A percentile compares a stretch with the other conserved stretches of the same genome.
These are phyloP conservation scores for Penicillium vulpinum DNA, from an alignment of 2,329 filamentous ascomycete species.

Conservation along the genomic window DNA sequence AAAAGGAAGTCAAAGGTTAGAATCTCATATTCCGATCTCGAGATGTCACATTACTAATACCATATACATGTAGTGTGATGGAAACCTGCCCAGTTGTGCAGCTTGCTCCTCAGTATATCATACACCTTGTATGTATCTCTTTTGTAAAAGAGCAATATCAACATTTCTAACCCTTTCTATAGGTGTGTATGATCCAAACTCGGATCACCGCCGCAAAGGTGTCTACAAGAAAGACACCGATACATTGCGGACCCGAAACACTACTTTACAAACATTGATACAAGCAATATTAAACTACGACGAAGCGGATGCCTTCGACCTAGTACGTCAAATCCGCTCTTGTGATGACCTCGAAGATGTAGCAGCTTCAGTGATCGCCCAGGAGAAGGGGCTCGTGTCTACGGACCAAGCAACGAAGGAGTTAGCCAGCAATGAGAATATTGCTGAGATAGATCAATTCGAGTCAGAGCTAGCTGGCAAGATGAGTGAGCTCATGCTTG, in stretches of 20 bases:
- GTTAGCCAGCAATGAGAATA: conserved; percentile 39
- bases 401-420: conserved; percentile 35
- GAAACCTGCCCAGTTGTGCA: conserved; percentile 84
- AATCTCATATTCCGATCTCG: neutral
- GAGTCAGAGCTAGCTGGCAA: conserved; percentile 86
- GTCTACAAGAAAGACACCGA: conserved; percentile 95
- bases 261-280: conserved; percentile 87
- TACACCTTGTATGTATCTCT: conserved; percentile 39
- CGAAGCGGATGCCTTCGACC: conserved; percentile 77
- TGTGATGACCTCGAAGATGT: conserved; percentile 73
- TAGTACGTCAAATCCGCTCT: conserved; percentile 84
- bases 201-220: conserved; percentile 92
- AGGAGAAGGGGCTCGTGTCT: conserved; percentile 51
- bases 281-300: conserved; percentile 89
- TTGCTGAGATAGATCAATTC: conserved; percentile 48
- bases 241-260: conserved; percentile 79
- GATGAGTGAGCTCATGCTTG: conserved; percentile 86
- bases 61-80: conserved; percentile 66
- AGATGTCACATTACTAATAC: conserved; percentile 4
- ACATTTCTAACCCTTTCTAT: conserved; percentile 43
- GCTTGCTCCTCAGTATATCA: conserved; percentile 92
- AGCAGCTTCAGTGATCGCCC: conserved; percentile 58
- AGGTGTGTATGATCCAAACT: conserved; percentile 94
- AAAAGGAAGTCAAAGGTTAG: conserved; percentile 71
- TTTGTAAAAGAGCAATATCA: neutral